These are phyloP conservation scores for Rachicladosporium sp. DNA, from an alignment of 2,329 filamentous ascomycete species.

Conservation along the genomic window DNA sequence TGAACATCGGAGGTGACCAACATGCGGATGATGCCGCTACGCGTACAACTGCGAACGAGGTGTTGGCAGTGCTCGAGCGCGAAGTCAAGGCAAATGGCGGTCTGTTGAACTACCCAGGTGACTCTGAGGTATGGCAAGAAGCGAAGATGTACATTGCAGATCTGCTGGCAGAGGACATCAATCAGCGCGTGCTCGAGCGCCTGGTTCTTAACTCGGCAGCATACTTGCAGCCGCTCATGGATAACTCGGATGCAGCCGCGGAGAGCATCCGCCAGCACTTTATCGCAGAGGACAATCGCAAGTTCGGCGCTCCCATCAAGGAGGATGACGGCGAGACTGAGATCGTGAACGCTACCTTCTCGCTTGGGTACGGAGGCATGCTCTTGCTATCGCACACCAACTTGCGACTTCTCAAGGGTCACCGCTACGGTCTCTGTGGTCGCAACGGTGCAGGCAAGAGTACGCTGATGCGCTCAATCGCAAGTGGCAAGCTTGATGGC, in stretches of 20 bases:
- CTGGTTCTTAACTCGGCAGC: conserved; percentile 57
- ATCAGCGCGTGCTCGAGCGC: conserved; percentile 64
- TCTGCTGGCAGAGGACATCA: conserved; percentile 80
- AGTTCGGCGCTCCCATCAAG: conserved; percentile 70
- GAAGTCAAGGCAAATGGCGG: conserved; percentile 61
- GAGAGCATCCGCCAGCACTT: conserved; percentile 67
- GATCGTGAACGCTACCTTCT: conserved; percentile 97
- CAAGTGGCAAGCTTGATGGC: conserved; percentile 88
- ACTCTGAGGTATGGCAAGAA: conserved; percentile 49
- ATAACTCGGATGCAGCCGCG: conserved; percentile 53
- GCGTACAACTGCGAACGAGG: conserved; percentile 59
- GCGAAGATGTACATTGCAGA: conserved; percentile 64
- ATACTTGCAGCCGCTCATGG: conserved; percentile 62
- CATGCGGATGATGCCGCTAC: conserved; percentile 46
- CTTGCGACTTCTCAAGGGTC: conserved; percentile 83
- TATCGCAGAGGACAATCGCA: conserved; percentile 73
- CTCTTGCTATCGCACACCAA: conserved; percentile 93
- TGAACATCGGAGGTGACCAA: conserved; percentile 45
- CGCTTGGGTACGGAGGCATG: conserved; percentile 95
- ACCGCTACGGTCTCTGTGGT: conserved; percentile 92
- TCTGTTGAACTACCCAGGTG: conserved; percentile 48
- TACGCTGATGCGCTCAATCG: conserved; percentile 96
- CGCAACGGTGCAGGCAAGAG: conserved; percentile 97
- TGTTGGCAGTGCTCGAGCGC: conserved; percentile 60
- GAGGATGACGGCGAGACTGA: conserved; percentile 87